Evolutionary conservation across 2,329 filamentous ascomycete genomes (phyloP), one percentile per base, ranked within the genome.

Genomic region (Penicillium sp.): DNA sequence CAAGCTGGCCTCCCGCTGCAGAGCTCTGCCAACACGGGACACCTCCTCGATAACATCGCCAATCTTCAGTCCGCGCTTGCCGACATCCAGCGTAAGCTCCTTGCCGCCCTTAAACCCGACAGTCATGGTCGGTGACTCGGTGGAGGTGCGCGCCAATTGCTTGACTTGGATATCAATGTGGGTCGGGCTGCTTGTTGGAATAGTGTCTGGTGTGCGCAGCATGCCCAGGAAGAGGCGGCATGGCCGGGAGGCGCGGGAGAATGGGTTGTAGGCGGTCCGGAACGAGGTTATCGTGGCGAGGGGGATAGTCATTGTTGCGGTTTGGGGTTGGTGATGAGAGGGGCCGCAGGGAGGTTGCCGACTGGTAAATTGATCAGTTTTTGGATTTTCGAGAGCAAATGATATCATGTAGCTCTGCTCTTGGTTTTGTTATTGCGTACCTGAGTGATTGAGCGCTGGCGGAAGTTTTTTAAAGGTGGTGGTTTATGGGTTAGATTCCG

Each of bases 91-190:
- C 34, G 85, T 85, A 79, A 97, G 85, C 69, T 95, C 88, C 78
- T 93, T 96, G 66, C 94, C 94, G 71, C 97, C 94, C 82, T 96
- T 97, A 76, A 97, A 97, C 68, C 92, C 95, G 65, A 99, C 78
- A 39, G 79, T 81, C 54, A 99, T 76, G 44, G 82, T 82, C 55
- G 88, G 89, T 31, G 86, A 81, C 67, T 90, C 85, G 51, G 82
- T 83, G 53, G 89, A 89, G 50, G 79, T 72, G 61, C 88, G 84
- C 51, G 90, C 85, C 50, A 97, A 79, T 61, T 96, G 79, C 58
- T 85, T 88, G 13, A 91, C 88, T 66, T 85, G 85, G 69, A 97
- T 89, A 69, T 86, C 84, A 81, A 96, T 90, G 62, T 80, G 82
- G 54, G 81, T 78, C 53, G 92, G 86, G 58, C 92, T 92, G 68